Conservation (phyloP, 371 early-diverging fungal species). For the Capillidium heterosporum region DNA sequence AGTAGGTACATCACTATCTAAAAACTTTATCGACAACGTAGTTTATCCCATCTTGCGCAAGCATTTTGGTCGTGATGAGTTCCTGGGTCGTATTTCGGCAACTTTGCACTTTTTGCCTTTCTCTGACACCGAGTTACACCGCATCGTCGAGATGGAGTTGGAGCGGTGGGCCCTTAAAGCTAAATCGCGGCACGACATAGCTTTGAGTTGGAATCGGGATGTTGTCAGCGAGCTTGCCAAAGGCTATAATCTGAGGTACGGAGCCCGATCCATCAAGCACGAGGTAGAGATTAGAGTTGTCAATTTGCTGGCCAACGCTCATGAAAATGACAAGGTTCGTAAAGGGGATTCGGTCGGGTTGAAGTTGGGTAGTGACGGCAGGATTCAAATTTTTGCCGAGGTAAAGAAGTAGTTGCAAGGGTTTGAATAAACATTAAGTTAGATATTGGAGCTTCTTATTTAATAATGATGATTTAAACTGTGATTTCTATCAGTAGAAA, state of each 20-base stretch:
- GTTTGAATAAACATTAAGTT: too few species aligned
- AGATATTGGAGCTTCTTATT: too few species aligned
- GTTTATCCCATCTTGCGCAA: constrained; percentile 34
- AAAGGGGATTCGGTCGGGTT: neutral
- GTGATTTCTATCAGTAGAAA: too few species aligned
- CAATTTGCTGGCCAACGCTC: constrained; percentile 31
- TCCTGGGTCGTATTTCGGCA: constrained; percentile 38
- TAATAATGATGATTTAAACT: too few species aligned
- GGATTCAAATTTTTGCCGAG: neutral
- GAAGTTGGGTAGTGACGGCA: neutral
- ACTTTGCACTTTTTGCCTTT: constrained; percentile 36
- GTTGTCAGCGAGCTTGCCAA: constrained; percentile 24
- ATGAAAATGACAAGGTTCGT: constrained; percentile 23
- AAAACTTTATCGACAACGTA: constrained; percentile 26
- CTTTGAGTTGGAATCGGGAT: constrained; percentile 27
- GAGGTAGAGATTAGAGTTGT: constrained; percentile 34
- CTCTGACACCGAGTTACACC: constrained; percentile 23
- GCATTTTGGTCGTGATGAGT: constrained; percentile 37
- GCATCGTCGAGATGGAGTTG: constrained; percentile 26
- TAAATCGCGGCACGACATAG: constrained; percentile 24
- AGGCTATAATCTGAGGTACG: constrained; percentile 35
- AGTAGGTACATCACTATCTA: constrained; percentile 19
- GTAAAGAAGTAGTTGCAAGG: too few species aligned
- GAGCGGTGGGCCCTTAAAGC: constrained; percentile 29
- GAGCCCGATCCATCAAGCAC: constrained; percentile 38